Percentiles rank a stretch among this genome's conserved stretches.
Conservation (phyloP, 148 eudicot genomes). For the Silene uniflora region DNA sequence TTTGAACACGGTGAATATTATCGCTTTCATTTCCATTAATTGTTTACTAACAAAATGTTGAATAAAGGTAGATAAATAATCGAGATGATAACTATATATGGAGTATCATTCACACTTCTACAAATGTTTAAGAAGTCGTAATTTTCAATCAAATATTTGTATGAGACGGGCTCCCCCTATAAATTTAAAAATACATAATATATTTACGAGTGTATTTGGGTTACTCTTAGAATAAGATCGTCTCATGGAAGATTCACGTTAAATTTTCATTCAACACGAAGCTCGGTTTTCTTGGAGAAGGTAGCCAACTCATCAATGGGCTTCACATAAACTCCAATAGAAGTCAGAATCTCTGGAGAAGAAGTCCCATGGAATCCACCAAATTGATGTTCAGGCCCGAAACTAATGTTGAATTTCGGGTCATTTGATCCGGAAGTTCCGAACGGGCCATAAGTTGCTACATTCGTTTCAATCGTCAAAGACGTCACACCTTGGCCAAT, state of each 20-base stretch:
- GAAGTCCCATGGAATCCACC: slow-evolving; percentile 23
- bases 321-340: slow-evolving; percentile 23
- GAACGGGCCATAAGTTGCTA: slow-evolving; percentile 5
- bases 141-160: no score
- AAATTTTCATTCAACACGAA: not conserved
- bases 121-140: no score
- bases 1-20: no score
- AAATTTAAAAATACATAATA: no score
- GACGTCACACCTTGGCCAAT: not conserved
- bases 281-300: not conserved
- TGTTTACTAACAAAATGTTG: no score
- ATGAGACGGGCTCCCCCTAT: no score
- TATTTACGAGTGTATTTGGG: no score
- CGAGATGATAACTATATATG: no score
- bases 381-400: slow-evolving; percentile 18
- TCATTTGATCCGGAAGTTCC: not conserved
- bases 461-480: slow-evolving; percentile 19
- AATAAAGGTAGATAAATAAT: no score
- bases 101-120: no score
- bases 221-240: not conserved
- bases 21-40: no score
- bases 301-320: slow-evolving; percentile 9
- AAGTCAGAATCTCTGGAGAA: slow-evolving; percentile 1
- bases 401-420: not conserved
- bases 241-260: not conserved